Evolutionary conservation across 2,329 filamentous ascomycete species (phyloP).

Genomic region (Rosellinia necatrix): DNA sequence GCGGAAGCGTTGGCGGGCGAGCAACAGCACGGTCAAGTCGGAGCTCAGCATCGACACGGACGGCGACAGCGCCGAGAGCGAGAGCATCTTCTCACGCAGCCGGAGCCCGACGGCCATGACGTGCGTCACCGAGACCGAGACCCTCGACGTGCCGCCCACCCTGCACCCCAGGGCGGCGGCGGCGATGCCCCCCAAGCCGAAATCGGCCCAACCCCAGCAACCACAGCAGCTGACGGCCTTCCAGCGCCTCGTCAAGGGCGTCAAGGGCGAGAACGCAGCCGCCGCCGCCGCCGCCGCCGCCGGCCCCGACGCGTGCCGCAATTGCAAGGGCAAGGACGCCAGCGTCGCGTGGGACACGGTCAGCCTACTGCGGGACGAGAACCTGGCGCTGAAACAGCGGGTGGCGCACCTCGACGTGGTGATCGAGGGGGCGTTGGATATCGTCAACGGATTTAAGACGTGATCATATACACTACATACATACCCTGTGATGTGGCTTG

Average conservation of each 20-base stretch:
- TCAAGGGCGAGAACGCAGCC: slow-evolving; percentile 45
- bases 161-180: slow-evolving; percentile 15
- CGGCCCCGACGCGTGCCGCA: slow-evolving; percentile 49
- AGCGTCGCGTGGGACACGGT: slow-evolving; percentile 69
- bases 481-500: no score
- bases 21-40: slow-evolving; percentile 47
- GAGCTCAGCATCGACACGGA: slow-evolving; percentile 58
- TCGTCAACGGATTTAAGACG: slow-evolving; percentile 60
- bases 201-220: no score
- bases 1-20: slow-evolving; percentile 49
- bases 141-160: slow-evolving; percentile 20
- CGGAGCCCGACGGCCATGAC: slow-evolving; percentile 59
- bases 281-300: slow-evolving; percentile 31
- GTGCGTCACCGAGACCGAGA: slow-evolving; percentile 36
- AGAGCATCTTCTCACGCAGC: slow-evolving; percentile 65
- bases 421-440: slow-evolving; percentile 65
- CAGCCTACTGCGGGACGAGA: slow-evolving; percentile 64
- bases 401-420: slow-evolving; percentile 63
- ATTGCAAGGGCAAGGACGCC: slow-evolving; percentile 62
- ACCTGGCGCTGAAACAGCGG: slow-evolving; percentile 62
- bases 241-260: slow-evolving; percentile 53
- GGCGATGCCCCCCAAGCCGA: slow-evolving; percentile 34
- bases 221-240: slow-evolving; percentile 50
- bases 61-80: slow-evolving; percentile 51
- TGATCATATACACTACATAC: no score